These are phyloP conservation scores for Sporobolus alterniflorus DNA, from an alignment of 202 grass and related monocot genomes.

Conservation along the genomic window DNA sequence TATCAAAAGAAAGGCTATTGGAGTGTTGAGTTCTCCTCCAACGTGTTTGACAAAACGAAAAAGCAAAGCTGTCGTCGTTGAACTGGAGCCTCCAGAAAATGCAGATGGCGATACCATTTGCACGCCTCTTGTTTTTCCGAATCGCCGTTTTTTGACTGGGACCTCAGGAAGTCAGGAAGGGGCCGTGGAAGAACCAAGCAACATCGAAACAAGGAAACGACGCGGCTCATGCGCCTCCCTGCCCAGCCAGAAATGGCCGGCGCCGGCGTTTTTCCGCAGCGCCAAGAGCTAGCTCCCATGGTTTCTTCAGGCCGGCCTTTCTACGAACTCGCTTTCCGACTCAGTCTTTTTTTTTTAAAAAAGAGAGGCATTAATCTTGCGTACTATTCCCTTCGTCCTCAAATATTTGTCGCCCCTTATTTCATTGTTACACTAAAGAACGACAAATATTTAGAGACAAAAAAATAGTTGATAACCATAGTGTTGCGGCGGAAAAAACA, in stretches of 20 bases:
- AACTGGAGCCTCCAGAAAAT: neutral
- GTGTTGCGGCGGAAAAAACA: too few relatives aligned
- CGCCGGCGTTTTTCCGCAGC: constrained; percentile 41
- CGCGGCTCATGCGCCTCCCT: too few relatives aligned
- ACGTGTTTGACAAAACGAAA: too few relatives aligned
- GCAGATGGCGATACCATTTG: constrained; percentile 5
- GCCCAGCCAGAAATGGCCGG: neutral
- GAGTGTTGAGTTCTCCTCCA: too few relatives aligned
- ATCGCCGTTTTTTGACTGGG: constrained; percentile 23
- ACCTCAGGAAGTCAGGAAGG: neutral
- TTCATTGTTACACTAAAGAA: too few relatives aligned
- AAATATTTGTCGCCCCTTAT: too few relatives aligned
- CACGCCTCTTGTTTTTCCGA: constrained; percentile 21
- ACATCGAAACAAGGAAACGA: constrained; percentile 1
- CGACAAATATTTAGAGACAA: too few relatives aligned
- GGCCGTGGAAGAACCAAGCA: neutral
- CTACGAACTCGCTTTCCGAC: neutral
- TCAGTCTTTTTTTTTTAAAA: too few relatives aligned
- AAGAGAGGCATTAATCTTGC: too few relatives aligned
- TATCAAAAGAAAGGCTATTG: neutral
- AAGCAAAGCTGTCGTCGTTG: neutral
- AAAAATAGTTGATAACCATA: too few relatives aligned
- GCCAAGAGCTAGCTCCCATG: neutral
- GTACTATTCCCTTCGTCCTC: too few relatives aligned
- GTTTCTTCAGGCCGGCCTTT: neutral